Percentiles rank a stretch among this genome's conserved stretches.
Evolutionary conservation across 2,329 filamentous ascomycete genomes (phyloP).

Genomic region (Pestalotiopsis sp.): DNA sequence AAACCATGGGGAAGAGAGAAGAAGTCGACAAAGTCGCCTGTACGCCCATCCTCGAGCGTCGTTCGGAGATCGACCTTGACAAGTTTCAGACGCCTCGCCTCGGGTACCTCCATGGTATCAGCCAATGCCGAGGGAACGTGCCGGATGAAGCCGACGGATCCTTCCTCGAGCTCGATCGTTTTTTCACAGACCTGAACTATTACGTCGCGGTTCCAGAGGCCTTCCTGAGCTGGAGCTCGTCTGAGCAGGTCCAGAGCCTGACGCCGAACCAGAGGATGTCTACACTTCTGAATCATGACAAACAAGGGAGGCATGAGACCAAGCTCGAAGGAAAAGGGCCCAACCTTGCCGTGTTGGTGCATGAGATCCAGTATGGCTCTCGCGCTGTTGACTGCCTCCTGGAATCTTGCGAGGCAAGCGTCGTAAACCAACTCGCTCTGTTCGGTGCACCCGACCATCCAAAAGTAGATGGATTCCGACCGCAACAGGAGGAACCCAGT

Average conservation of each 20-base stretch:
- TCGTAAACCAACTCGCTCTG: slow-evolving; percentile 5
- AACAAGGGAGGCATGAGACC: slow-evolving; percentile 1
- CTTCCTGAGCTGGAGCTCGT: slow-evolving; percentile 2
- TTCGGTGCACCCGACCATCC: background rate
- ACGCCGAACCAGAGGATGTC: slow-evolving; percentile 2
- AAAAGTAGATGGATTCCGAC: background rate
- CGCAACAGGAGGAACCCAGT: background rate
- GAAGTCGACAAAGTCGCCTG: slow-evolving; percentile 7
- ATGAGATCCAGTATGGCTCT: background rate
- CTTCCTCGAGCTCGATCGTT: slow-evolving; percentile 5
- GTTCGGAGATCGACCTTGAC: slow-evolving; percentile 6
- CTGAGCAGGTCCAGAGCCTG: background rate
- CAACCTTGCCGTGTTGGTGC: background rate
- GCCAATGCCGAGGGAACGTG: background rate
- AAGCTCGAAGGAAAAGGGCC: background rate
- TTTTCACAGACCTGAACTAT: slow-evolving; percentile 3
- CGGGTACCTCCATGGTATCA: background rate
- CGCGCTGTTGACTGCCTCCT: background rate
- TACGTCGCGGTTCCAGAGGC: slow-evolving; percentile 6
- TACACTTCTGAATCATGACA: slow-evolving; percentile 1
- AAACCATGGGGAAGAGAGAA: slow-evolving; percentile 1
- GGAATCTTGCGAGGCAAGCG: background rate
- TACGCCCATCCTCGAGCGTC: background rate
- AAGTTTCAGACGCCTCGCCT: slow-evolving; percentile 4
- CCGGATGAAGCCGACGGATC: background rate